A percentile compares a stretch with the other conserved stretches of the same genome.
These are phyloP conservation scores for Hepatocystis sp. DNA, from an alignment of 169 alveolate species.

Conservation along the genomic window DNA sequence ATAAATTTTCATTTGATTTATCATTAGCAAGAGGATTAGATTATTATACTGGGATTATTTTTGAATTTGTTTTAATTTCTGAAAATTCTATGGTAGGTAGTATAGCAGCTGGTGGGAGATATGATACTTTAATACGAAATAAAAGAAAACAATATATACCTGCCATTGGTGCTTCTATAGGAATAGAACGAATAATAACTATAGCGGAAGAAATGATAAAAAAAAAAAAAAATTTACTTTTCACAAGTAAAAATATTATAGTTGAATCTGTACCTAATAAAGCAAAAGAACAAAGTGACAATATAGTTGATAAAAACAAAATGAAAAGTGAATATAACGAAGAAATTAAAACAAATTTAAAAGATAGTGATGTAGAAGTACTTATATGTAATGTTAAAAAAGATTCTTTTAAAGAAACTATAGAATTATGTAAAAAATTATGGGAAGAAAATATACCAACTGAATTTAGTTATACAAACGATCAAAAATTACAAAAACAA, in stretches of 20 bases:
- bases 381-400: slow-evolving; percentile 56
- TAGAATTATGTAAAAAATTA: slow-evolving; percentile 78
- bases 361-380: slow-evolving; percentile 82
- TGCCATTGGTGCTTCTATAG: slow-evolving; percentile 97
- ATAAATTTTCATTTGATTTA: slow-evolving; percentile 89
- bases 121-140: slow-evolving; percentile 95
- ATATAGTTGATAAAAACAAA: slow-evolving; percentile 62
- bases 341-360: slow-evolving; percentile 78
- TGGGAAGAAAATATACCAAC: slow-evolving; percentile 83
- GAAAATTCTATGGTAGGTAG: slow-evolving; percentile 93
- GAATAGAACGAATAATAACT: slow-evolving; percentile 95
- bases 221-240: too few species aligned
- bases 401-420: slow-evolving; percentile 74
- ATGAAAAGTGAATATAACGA: slow-evolving; percentile 21
- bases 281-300: not conserved
- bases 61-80: slow-evolving; percentile 94
- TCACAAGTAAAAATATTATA: too few species aligned
- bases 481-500: slow-evolving; percentile 86
- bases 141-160: slow-evolving; percentile 92
- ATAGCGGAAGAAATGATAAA: slow-evolving; percentile 77
- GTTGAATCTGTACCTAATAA: too few species aligned
- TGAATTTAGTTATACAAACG: slow-evolving; percentile 79
- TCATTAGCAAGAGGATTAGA: slow-evolving; percentile 98
- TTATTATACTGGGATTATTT: slow-evolving; percentile 97
- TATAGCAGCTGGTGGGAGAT: slow-evolving; percentile 99